Evolutionary conservation across 805 yeast genomes (phyloP).

Genomic region (Saturnispora hagleri): DNA sequence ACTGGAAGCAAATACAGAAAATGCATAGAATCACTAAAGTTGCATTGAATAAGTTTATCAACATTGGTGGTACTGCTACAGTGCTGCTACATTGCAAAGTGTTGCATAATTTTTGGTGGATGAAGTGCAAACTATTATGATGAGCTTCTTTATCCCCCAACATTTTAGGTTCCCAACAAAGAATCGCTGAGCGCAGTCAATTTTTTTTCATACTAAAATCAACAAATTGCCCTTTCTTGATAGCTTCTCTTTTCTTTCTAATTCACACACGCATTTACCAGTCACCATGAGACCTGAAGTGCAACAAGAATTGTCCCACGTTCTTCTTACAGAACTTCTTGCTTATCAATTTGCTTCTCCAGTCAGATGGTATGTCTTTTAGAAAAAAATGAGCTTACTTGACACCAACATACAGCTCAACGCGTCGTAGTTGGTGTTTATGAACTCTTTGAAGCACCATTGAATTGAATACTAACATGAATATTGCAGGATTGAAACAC

Average conservation of each 20-base stretch:
- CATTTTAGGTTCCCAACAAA: background rate
- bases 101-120: no score
- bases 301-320: constrained; percentile 95
- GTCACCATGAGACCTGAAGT: constrained; percentile 76
- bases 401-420: background rate
- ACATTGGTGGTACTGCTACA: no score
- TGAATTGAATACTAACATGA: constrained; percentile 8
- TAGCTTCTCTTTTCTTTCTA: background rate
- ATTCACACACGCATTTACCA: background rate
- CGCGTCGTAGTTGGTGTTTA: background rate
- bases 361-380: constrained; percentile 69
- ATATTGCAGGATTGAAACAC: constrained; percentile 70
- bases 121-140: background rate
- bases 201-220: background rate
- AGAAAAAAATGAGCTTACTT: background rate
- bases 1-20: no score
- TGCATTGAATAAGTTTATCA: no score
- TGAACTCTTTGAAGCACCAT: background rate
- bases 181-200: background rate
- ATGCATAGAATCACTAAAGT: no score
- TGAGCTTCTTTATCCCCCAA: background rate
- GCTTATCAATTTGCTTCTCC: constrained; percentile 99
- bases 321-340: constrained; percentile 85
- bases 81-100: no score
- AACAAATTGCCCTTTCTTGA: background rate